phyloP scores from a whole-genome alignment of 164 flowering plant species.

The Tetracentron sinense region DNA sequence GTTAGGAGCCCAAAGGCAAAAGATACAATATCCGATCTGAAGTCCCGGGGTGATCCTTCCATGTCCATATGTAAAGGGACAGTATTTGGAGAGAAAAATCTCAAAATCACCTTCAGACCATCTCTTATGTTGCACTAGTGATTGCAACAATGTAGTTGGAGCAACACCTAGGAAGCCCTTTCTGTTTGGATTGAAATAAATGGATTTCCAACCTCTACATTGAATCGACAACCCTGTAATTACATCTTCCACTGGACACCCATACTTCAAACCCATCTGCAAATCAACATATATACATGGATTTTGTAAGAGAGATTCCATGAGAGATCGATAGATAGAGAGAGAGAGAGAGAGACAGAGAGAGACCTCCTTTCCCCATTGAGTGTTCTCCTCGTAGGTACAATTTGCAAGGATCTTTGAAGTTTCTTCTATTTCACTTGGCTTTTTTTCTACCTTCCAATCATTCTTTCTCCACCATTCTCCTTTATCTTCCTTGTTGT shows the following conservation, averaged over 20 bases:
- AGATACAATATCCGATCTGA: conserved; percentile 35
- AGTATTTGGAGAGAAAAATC: conserved; percentile 40
- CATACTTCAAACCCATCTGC: conserved; percentile 52
- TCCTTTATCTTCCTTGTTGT: conserved; percentile 4
- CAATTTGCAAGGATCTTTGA: conserved; percentile 38
- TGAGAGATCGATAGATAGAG: conserved; percentile 2
- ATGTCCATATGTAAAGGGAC: conserved; percentile 39
- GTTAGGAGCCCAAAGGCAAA: conserved; percentile 42
- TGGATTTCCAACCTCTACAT: conserved; percentile 48
- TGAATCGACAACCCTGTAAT: conserved; percentile 49
- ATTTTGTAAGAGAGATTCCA: not conserved
- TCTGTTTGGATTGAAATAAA: conserved; percentile 33
- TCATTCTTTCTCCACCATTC: conserved; percentile 7
- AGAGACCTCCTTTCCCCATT: conserved; percentile 47
- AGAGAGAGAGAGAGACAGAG: conserved; percentile 16
- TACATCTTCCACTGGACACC: conserved; percentile 45
- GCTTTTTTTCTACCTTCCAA: conserved; percentile 10
- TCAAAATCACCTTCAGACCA: conserved; percentile 66
- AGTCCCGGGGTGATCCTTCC: conserved; percentile 36
- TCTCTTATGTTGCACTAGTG: conserved; percentile 52
- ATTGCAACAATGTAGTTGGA: conserved; percentile 30
- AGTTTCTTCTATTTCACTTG: conserved; percentile 28
- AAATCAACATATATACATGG: not conserved
- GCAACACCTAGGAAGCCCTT: conserved; percentile 42
- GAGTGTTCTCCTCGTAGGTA: conserved; percentile 33